These are phyloP conservation scores for Stemphylium lycopersici DNA, from an alignment of 2,329 filamentous ascomycete genomes.

Conservation along the genomic window DNA sequence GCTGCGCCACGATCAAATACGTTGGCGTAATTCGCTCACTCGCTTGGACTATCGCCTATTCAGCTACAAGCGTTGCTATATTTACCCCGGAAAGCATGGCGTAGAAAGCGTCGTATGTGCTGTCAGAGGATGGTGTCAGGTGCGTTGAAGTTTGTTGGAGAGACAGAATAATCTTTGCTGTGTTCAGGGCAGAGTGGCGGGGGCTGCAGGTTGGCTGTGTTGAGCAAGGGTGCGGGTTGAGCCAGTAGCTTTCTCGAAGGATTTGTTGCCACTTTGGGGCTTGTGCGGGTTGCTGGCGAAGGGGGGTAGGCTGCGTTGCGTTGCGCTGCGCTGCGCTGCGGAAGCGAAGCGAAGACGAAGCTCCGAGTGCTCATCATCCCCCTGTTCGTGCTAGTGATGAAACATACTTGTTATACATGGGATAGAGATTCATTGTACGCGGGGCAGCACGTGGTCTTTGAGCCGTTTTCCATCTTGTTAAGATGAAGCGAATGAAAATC, in stretches of 20 bases:
- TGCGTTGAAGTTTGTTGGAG: background rate
- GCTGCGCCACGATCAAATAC: slow-evolving; percentile 1
- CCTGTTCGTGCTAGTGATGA: background rate
- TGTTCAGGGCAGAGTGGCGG: background rate
- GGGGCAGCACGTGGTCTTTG: background rate
- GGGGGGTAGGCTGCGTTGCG: slow-evolving; percentile 1
- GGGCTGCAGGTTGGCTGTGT: background rate
- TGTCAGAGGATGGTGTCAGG: background rate
- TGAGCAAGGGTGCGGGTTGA: background rate
- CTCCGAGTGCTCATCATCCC: background rate
- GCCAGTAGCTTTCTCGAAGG: background rate
- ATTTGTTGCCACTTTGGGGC: slow-evolving; percentile 9
- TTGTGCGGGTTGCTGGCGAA: background rate
- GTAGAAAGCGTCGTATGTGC: background rate
- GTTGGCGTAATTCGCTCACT: background rate
- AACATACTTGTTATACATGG: slow-evolving; percentile 2
- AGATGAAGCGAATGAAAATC: too few species aligned
- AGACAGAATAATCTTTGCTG: slow-evolving; percentile 1
- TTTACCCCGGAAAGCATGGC: background rate
- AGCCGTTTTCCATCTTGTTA: background rate
- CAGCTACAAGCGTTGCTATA: background rate
- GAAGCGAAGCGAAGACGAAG: slow-evolving; percentile 5
- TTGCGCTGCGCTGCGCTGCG: background rate
- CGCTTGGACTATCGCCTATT: background rate
- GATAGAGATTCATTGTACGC: background rate